Evolutionary conservation across 1,139 yeast species (phyloP), one percentile per base, ranked within the genome.

Genomic region (Diutina scorzettiae): DNA sequence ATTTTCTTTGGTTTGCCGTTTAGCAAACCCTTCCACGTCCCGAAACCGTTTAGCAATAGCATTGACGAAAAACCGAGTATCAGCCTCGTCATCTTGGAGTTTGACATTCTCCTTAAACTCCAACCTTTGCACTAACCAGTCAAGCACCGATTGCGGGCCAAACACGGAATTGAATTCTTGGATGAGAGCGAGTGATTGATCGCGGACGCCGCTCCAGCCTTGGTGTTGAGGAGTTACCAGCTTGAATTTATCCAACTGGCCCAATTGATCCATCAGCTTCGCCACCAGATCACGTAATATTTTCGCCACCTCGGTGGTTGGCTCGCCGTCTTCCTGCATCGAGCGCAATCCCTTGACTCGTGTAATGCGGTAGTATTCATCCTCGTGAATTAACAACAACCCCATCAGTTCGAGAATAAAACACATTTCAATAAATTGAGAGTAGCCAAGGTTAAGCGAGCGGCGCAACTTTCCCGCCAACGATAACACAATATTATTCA

Each of bases 1-100:
- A 48, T 76, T 80, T 50, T 87, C 96, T 53, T 81, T 81, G 45
- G 89, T 84, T 46, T 85, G 69, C 53, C 78, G 82, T 53, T 93
- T 79, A 1, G 97, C 97, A 51, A 87, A 69, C n/a, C 81, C 78
- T 57, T 91, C 97, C 42, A 89, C 94, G 55, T 89, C 97, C 46
- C 75, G 76, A 54, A 91, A 87, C 47, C 98, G 68, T 53, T 81
- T 79, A 28, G 80, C 69, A 2, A 87, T 78, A 1, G 87, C 79
- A 41, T 72, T 71, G 42, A 78, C 69, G 52, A 81, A 78, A 44
- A 81, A 64, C 36, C 49, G 53, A 9, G 42, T 34, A 23, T 43
- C 37, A 23, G 17, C n/a, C 17, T 14, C 16, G n/a, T 25, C 40
- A 11, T 37, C 31, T 27, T 37, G 40, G 12, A 34, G 28, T 12